Percentiles rank a stretch among this genome's conserved stretches.
These are phyloP conservation scores for Conidiobolus incongruus DNA, from an alignment of 371 early-diverging fungal genomes.

Conservation along the genomic window DNA sequence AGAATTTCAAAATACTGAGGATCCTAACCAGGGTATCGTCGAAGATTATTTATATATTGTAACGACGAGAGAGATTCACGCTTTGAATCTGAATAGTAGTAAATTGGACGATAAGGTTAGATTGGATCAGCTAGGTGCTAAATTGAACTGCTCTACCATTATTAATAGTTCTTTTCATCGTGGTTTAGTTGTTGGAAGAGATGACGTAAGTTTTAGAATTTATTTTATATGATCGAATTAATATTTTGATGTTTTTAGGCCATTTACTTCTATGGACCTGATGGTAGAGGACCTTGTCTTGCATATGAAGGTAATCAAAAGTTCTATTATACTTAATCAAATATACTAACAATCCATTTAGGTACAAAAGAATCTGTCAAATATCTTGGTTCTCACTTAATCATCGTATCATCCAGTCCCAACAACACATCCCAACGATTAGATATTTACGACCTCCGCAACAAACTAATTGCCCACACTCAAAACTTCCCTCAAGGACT, in stretches of 20 bases:
- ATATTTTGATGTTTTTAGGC: constrained; percentile 18
- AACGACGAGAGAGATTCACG: no score
- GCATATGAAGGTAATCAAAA: constrained; percentile 60
- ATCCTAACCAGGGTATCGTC: no score
- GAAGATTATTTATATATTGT: no score
- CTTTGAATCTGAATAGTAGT: no score
- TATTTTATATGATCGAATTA: neutral
- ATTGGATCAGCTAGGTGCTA: constrained; percentile 75
- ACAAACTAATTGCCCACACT: constrained; percentile 69
- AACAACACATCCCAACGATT: constrained; percentile 24
- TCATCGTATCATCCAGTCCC: constrained; percentile 47
- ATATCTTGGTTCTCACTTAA: constrained; percentile 57
- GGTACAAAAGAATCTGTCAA: constrained; percentile 41
- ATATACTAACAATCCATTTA: no score
- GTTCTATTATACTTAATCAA: no score
- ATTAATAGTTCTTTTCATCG: constrained; percentile 26
- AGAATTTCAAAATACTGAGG: neutral
- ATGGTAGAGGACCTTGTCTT: constrained; percentile 84
- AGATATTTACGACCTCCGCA: constrained; percentile 72
- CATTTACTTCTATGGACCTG: constrained; percentile 71
- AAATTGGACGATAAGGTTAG: no score
- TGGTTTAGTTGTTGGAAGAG: constrained; percentile 62
- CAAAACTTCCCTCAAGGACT: constrained; percentile 46
- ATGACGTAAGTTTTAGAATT: constrained; percentile 28
- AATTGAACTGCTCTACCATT: constrained; percentile 48